These are phyloP conservation scores for Fusarium goolgardi DNA, from an alignment of 2,329 filamentous ascomycete species.

Conservation along the genomic window DNA sequence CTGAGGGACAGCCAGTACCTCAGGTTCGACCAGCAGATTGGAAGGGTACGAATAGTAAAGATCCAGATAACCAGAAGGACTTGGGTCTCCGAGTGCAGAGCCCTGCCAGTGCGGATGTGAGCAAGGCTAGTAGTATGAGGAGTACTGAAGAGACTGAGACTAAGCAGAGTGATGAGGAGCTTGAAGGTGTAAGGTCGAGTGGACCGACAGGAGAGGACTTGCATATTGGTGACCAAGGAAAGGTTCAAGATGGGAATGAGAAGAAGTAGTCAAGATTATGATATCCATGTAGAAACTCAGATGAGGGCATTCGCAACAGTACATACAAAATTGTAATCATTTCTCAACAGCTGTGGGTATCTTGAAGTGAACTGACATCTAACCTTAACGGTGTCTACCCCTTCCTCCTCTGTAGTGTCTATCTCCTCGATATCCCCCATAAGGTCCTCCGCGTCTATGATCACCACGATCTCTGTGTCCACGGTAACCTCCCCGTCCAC, in stretches of 20 bases:
- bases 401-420: conserved; percentile 51
- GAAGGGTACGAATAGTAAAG: conserved; percentile 68
- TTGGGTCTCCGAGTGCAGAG: conserved; percentile 75
- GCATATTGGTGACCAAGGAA: conserved; percentile 22
- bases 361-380: conserved; percentile 10
- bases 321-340: background rate
- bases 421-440: conserved; percentile 52
- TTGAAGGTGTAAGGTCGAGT: conserved; percentile 53
- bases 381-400: conserved; percentile 49
- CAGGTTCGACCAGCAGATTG: conserved; percentile 80
- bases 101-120: conserved; percentile 73
- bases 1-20: conserved; percentile 73
- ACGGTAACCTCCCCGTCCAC: conserved; percentile 48
- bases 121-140: conserved; percentile 76
- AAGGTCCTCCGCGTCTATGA: conserved; percentile 48
- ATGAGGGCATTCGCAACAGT: background rate
- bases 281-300: conserved; percentile 17
- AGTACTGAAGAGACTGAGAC: conserved; percentile 44
- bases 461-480: conserved; percentile 51
- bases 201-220: conserved; percentile 54
- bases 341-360: conserved; percentile 21
- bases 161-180: conserved; percentile 36
- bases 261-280: conserved; percentile 1
- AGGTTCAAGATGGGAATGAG: background rate
- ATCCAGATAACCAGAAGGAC: conserved; percentile 64